Evolutionary conservation across 371 early-diverging fungal genomes (phyloP).

Genomic region (Lichtheimia hyalospora): DNA sequence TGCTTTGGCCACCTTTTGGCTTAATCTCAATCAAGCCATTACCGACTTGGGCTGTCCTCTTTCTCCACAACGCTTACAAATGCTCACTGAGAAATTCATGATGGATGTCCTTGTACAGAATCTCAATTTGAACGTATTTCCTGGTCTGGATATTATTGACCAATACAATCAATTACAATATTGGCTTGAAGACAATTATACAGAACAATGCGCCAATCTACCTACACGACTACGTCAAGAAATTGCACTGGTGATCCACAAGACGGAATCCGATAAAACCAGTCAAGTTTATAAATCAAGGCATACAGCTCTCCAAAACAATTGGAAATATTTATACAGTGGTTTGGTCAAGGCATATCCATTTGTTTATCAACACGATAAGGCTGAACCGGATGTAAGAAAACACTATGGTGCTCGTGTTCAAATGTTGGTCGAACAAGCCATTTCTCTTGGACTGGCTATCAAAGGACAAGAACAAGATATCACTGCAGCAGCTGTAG

Average conservation of each 20-base stretch:
- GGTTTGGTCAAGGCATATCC: conserved; percentile 44
- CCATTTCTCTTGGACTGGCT: conserved; percentile 39
- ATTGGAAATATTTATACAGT: conserved; percentile 39
- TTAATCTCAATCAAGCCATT: conserved; percentile 35
- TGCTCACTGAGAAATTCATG: conserved; percentile 53
- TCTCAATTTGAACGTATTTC: conserved; percentile 30
- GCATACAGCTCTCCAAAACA: conserved; percentile 23
- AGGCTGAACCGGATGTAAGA: conserved; percentile 20
- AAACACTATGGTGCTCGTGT: conserved; percentile 36
- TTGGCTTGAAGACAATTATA: conserved; percentile 14
- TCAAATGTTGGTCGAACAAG: conserved; percentile 34
- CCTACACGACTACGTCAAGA: conserved; percentile 42
- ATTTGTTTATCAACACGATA: conserved; percentile 31
- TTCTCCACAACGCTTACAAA: conserved; percentile 17
- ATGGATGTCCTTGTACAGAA: conserved; percentile 51
- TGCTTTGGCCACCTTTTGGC: conserved; percentile 37
- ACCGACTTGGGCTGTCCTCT: conserved; percentile 32
- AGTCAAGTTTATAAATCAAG: conserved; percentile 29
- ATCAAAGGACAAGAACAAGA: conserved; percentile 49
- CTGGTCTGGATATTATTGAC: conserved; percentile 23
- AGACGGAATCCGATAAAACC: conserved; percentile 15
- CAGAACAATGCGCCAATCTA: conserved; percentile 12
- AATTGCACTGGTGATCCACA: conserved; percentile 23
- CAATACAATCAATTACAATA: conserved; percentile 19
- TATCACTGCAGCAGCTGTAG: conserved; percentile 44